Base-by-base conservation (phyloP, 495 filamentous ascomycete species). In the Pyrenula massariospora region DNA sequence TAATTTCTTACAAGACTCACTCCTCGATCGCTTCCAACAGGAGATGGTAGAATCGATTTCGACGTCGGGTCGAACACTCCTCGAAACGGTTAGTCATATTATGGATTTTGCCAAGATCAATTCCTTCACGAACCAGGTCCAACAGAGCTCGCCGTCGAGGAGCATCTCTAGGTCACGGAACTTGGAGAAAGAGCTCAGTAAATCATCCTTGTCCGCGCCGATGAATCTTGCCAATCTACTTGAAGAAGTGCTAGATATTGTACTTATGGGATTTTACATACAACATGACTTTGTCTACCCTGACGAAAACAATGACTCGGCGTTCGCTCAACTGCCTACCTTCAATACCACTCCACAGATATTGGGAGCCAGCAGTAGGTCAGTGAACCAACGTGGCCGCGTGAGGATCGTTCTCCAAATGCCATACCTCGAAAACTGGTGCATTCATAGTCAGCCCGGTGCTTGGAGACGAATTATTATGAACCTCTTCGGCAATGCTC, bases 401-500 rank as follows among this genome's bases (percentile, higher is more conserved):
- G 69, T 82, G 2, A 69, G 70, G 0, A 69, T 86, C 19, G 74
- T 83, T 24, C 64, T 86, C 15, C 77, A 82, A 58, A 75, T 87
- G 36, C 77, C 84, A 53, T 68, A 68, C 10, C 61, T 70, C 3
- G 64, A 66, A 10, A 70, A 76, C 53, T 85, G 80, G 72, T 60
- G 73, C 20, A 81, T 84, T 60, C 64, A 67, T 1, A 77, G 78
- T 0, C 75, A 87, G 19, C 77, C 83, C 0, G 84, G 84, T 2
- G 85, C 81, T 0, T 75, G 85, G 66, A 72, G 82, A 22, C 70
- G 86, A 22, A 73, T 88, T 12, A 73, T 89, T 23, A 84, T 88
- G 81, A 89, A 91, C 60, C 63, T 89, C 1, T 76, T 86, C 42
- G 83, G 86, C 12, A 91, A 91, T 62, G 78, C 86, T 0, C 69